These are phyloP conservation scores for Sarocladium kiliense DNA, from an alignment of 2,329 filamentous ascomycete species.

Conservation along the genomic window DNA sequence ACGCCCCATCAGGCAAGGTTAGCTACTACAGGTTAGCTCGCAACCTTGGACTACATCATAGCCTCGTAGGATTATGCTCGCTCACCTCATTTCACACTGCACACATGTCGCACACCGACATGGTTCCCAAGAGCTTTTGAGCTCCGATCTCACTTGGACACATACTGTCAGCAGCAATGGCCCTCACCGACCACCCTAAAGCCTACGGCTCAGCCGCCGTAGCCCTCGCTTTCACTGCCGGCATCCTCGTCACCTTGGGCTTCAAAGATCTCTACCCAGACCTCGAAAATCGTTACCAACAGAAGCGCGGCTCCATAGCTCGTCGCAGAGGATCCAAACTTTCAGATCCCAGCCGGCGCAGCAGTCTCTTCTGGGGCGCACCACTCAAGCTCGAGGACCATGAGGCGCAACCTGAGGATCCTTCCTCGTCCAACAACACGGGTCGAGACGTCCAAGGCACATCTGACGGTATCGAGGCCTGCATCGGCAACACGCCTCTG, in stretches of 20 bases:
- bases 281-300: constrained; percentile 60
- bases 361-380: constrained; percentile 40
- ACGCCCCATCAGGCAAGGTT: too few relatives aligned
- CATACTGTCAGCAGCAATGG: too few relatives aligned
- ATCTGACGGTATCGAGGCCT: constrained; percentile 78
- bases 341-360: constrained; percentile 20
- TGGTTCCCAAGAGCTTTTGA: too few relatives aligned
- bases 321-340: background rate
- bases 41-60: too few relatives aligned
- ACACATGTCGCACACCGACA: too few relatives aligned
- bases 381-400: constrained; percentile 53
- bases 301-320: constrained; percentile 25
- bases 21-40: too few relatives aligned
- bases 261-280: constrained; percentile 78
- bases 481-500: constrained; percentile 90
- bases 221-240: constrained; percentile 69
- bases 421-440: constrained; percentile 15
- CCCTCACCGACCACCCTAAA: constrained; percentile 55
- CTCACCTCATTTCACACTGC: too few relatives aligned
- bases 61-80: too few relatives aligned
- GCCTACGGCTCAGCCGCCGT: constrained; percentile 62
- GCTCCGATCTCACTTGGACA: too few relatives aligned
- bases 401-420: constrained; percentile 29
- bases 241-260: constrained; percentile 68
- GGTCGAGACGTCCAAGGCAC: constrained; percentile 33